These are phyloP conservation scores for Ustilago nuda DNA, from an alignment of 1,284 basidiomycete genomes.

Conservation along the genomic window DNA sequence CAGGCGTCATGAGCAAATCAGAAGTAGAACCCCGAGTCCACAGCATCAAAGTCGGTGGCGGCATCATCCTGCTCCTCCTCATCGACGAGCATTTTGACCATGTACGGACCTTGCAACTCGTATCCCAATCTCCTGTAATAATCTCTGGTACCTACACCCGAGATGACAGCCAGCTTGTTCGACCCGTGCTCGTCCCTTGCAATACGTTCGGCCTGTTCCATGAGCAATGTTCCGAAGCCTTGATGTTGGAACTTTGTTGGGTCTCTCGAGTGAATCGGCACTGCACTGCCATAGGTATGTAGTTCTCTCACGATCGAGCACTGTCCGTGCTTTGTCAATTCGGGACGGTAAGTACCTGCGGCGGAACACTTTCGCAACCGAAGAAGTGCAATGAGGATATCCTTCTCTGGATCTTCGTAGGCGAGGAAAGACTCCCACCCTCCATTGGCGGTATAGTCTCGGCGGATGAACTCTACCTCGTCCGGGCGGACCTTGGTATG, in stretches of 20 bases:
- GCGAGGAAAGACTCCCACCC: slow-evolving; percentile 99
- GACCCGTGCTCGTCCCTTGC: slow-evolving; percentile 98
- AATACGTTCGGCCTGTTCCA: slow-evolving; percentile 99
- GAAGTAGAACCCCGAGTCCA: slow-evolving; percentile 30
- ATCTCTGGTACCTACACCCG: slow-evolving; percentile 92
- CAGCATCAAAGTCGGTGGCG: slow-evolving; percentile 2
- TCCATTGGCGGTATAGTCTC: slow-evolving; percentile 93
- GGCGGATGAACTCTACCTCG: slow-evolving; percentile 93
- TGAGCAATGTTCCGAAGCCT: slow-evolving; percentile 95
- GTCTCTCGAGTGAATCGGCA: slow-evolving; percentile 95
- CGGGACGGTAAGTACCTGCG: slow-evolving; percentile 94
- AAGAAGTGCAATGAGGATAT: slow-evolving; percentile 94
- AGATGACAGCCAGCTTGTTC: slow-evolving; percentile 93
- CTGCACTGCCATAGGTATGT: slow-evolving; percentile 99
- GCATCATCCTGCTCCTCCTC: slow-evolving; percentile 30
- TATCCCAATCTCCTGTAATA: slow-evolving; percentile 95
- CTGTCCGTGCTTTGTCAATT: slow-evolving; percentile 81
- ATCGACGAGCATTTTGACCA: slow-evolving; percentile 58
- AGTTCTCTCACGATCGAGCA: slow-evolving; percentile 95
- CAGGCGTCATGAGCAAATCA: background rate
- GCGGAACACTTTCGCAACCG: slow-evolving; percentile 93
- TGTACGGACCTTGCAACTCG: slow-evolving; percentile 88
- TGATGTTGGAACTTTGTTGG: slow-evolving; percentile 81
- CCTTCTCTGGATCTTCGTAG: slow-evolving; percentile 96
- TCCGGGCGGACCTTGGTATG: slow-evolving; percentile 97